Base-by-base conservation (phyloP, 352 stramenopile species). In the Peronospora destructor region DNA sequence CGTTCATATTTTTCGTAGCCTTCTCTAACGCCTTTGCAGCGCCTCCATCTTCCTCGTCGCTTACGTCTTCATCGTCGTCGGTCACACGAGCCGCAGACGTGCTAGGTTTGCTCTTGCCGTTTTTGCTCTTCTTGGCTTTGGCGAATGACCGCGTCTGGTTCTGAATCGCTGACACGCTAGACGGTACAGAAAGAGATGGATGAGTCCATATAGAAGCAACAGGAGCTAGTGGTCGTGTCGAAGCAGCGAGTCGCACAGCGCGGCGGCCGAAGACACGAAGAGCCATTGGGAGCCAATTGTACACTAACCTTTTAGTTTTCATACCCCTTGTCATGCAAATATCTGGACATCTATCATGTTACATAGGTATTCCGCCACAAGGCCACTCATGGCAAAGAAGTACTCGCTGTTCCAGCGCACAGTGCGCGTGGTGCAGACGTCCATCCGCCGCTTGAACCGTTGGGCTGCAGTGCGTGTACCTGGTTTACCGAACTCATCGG, bases 321-420 rank as follows among this genome's bases (percentile, higher is more conserved):
- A 40, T 40, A 40, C 14, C 6, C 14, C 14, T 2, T 26, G 4
- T 29, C 19, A 30, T n/a, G 4, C 9, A n/a, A n/a, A 30, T 4
- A 26, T 6, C 4, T 26, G 2, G 0, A 6, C 4, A 3, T 26
- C 0, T 26, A 26, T 26, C 23, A 26, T 3, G 2, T 26, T 26
- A 6, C 4, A 26, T 6, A 26, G 23, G 23, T 6, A 26, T 26
- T 26, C 23, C 28, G 2, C 6, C 2, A 2, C 0, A 16, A 45
- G 0, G 12, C n/a, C n/a, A n/a, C n/a, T n/a, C n/a, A 67, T 65
- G 56, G 35, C 49, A 30, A 85, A 84, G 74, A 59, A 52, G 49
- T 88, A 88, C 69, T 90, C 79, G 66, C 65, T 90, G 43, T 78
- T 91, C 53, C 80, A 93, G 74, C 72, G 64, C 36, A 53, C 64